A percentile compares a stretch with the other conserved stretches of the same genome.
Evolutionary conservation across 805 yeast genomes (phyloP).

Genomic region (Starmerella potacharoeniae): DNA sequence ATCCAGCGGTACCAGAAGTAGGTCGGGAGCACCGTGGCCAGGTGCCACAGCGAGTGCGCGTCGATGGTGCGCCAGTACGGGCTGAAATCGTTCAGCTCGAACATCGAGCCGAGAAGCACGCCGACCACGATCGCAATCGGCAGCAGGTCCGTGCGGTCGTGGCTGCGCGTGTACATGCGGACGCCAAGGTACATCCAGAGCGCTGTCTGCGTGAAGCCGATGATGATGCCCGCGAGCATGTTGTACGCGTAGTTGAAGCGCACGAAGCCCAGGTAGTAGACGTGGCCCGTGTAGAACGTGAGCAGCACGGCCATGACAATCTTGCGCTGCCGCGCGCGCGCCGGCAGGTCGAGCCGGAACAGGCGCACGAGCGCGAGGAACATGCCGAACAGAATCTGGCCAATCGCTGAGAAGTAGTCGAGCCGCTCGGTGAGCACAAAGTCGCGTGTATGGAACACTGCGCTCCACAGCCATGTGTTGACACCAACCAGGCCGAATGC

Average conservation of each 20-base stretch:
- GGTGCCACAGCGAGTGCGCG: slow-evolving; percentile 92
- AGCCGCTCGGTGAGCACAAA: slow-evolving; percentile 64
- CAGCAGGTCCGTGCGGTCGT: slow-evolving; percentile 33
- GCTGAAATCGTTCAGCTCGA: slow-evolving; percentile 84
- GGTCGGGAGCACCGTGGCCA: slow-evolving; percentile 74
- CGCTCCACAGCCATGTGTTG: slow-evolving; percentile 79
- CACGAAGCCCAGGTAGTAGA: slow-evolving; percentile 46
- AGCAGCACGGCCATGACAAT: slow-evolving; percentile 30
- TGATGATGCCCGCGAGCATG: slow-evolving; percentile 75
- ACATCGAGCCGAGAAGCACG: slow-evolving; percentile 66
- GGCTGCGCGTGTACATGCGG: slow-evolving; percentile 20
- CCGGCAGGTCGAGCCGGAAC: slow-evolving; percentile 42
- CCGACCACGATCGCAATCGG: slow-evolving; percentile 43
- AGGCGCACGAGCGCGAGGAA: slow-evolving; percentile 55
- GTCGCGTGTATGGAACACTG: slow-evolving; percentile 84
- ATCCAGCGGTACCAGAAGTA: slow-evolving; percentile 54
- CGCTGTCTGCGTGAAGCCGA: slow-evolving; percentile 67
- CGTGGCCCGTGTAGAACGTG: slow-evolving; percentile 49
- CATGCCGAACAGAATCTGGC: slow-evolving; percentile 71
- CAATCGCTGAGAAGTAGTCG: slow-evolving; percentile 89
- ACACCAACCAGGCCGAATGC: slow-evolving; percentile 52
- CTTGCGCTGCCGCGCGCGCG: slow-evolving; percentile 25
- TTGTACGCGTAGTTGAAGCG: slow-evolving; percentile 90
- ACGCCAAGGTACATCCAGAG: slow-evolving; percentile 34
- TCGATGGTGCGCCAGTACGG: slow-evolving; percentile 61